Conservation (phyloP, 2,329 filamentous ascomycete species). For the Cladophialophora yegresii region DNA sequence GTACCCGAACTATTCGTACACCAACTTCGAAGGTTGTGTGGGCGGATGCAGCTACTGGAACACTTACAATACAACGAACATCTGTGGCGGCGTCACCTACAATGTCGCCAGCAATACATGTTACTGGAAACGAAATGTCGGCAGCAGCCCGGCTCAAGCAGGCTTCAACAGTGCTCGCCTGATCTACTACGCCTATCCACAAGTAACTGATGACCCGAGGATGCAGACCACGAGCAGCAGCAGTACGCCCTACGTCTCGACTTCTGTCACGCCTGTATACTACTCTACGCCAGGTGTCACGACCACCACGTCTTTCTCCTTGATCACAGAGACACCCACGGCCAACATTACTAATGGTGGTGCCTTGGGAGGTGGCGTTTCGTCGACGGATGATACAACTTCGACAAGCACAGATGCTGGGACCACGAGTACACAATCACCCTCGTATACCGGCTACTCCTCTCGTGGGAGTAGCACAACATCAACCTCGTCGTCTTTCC, state of each 20-base stretch:
- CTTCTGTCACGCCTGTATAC: constrained; percentile 26
- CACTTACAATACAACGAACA: constrained; percentile 26
- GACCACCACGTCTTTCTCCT: constrained; percentile 15
- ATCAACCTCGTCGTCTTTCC: not conserved
- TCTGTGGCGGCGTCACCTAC: constrained; percentile 31
- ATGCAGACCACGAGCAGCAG: constrained; percentile 16
- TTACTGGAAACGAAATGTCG: constrained; percentile 31
- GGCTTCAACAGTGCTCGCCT: constrained; percentile 27
- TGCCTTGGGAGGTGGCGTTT: constrained; percentile 14
- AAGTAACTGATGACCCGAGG: constrained; percentile 31
- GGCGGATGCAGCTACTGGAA: constrained; percentile 34
- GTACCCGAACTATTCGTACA: constrained; percentile 23
- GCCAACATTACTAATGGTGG: constrained; percentile 21
- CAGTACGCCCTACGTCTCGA: constrained; percentile 25
- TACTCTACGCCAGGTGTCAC: constrained; percentile 20
- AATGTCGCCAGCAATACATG: constrained; percentile 25
- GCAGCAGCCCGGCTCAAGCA: constrained; percentile 14
- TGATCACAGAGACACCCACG: constrained; percentile 21
- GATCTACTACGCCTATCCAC: constrained; percentile 34
- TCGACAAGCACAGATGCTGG: not conserved
- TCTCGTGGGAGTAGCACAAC: not conserved
- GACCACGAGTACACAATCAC: not conserved
- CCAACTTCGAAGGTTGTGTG: constrained; percentile 31
- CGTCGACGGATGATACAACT: constrained; percentile 9
- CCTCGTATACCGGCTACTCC: not conserved